phyloP scores from a whole-genome alignment of 2,329 filamentous ascomycete species.

The Pyricularia pennisetigena region DNA sequence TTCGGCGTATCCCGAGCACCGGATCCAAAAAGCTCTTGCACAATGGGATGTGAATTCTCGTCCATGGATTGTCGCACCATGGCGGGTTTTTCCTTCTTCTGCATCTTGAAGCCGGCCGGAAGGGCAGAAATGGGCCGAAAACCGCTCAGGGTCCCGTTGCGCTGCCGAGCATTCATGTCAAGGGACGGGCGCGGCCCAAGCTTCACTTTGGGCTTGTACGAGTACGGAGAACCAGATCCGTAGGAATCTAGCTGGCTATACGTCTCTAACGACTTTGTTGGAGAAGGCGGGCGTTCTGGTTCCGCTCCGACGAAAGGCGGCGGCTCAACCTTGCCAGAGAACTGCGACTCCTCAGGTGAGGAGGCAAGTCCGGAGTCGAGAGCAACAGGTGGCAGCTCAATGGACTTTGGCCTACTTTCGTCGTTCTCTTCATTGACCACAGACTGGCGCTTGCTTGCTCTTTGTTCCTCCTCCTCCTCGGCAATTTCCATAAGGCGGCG shows the following conservation, averaged over 20 bases:
- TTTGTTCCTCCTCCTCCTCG: conserved; percentile 69
- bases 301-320: conserved; percentile 39
- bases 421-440: conserved; percentile 33
- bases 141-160: conserved; percentile 49
- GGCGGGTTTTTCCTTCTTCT: conserved; percentile 39
- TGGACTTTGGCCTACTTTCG: conserved; percentile 14
- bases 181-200: conserved; percentile 75
- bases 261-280: conserved; percentile 32
- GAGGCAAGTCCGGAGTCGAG: conserved; percentile 42
- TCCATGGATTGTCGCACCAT: background rate
- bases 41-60: background rate
- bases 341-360: conserved; percentile 38
- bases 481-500: conserved; percentile 81
- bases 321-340: conserved; percentile 37
- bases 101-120: conserved; percentile 68
- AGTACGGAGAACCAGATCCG: conserved; percentile 34
- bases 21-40: background rate
- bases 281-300: conserved; percentile 30
- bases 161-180: conserved; percentile 50
- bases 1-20: background rate
- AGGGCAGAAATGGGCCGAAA: conserved; percentile 68
- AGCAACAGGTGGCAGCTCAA: conserved; percentile 29
- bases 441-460: conserved; percentile 49
- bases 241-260: conserved; percentile 41
- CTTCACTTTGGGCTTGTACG: conserved; percentile 73